These are phyloP conservation scores for Mycena galericulata DNA, from an alignment of 768 basidiomycete species.

Conservation along the genomic window DNA sequence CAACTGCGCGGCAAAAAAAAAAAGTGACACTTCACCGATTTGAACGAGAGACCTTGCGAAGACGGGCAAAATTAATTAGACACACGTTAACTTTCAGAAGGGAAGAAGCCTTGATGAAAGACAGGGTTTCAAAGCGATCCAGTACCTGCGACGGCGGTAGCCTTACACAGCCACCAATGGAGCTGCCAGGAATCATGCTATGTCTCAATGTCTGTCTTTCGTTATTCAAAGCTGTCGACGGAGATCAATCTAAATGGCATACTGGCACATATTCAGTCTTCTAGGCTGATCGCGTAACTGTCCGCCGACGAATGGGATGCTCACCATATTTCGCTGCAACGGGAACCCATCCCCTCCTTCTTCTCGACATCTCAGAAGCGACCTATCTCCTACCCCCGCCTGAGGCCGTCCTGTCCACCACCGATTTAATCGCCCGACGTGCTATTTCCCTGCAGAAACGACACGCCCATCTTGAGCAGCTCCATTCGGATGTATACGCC, in stretches of 20 bases:
- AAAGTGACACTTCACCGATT: no score
- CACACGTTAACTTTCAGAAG: no score
- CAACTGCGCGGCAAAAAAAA: no score
- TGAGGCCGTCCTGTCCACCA: constrained; percentile 34
- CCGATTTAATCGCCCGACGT: constrained; percentile 36
- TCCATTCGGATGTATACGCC: constrained; percentile 21
- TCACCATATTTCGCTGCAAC: constrained; percentile 34
- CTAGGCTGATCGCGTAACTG: constrained; percentile 40
- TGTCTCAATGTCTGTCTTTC: constrained; percentile 20
- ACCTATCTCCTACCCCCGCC: not conserved
- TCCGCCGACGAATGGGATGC: constrained; percentile 28
- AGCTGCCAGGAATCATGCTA: no score
- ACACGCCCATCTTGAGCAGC: constrained; percentile 7
- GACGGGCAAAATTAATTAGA: no score
- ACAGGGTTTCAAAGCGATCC: no score
- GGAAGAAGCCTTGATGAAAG: no score
- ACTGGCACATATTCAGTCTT: constrained; percentile 22
- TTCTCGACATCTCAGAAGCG: constrained; percentile 21
- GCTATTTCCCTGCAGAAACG: constrained; percentile 42
- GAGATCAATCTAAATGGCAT: constrained; percentile 26
- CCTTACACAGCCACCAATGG: no score
- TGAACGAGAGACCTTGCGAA: no score
- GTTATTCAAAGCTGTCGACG: constrained; percentile 32
- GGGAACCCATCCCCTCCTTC: constrained; percentile 36
- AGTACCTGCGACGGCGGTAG: no score